Base-by-base conservation (phyloP, 108 stramenopile genomes). In the Nitzschia inconspicua region DNA sequence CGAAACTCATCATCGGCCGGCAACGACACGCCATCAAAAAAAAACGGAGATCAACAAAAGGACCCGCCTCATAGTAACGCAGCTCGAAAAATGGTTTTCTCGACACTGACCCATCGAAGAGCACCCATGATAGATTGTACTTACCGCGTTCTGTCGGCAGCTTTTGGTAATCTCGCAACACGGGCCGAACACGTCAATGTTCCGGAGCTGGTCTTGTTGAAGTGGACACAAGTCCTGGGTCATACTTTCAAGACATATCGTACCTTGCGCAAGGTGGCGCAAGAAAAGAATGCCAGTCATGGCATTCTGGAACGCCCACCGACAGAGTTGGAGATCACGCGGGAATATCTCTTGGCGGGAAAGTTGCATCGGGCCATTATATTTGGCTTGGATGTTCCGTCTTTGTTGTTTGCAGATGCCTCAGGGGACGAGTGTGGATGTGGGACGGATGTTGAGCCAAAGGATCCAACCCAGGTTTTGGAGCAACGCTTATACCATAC, bases 361-460 rank as follows among this genome's bases (percentile, higher is more conserved):
- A 80, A 79, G 49, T 55, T 93, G 30, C 91, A 93, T 60, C 73
- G 68, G 2, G 88, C 88, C 27, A 39, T 93, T 11, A 89, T 86
- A n/a, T 93, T 93, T 74, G 91, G 91, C 18, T 44, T 93, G 31
- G 91, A 93, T 66, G 84, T 93, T 8, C 91, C 91, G 4, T 78
- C 82, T 18, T 61, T 93, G 7, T 57, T 93, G 22, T 93, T 93
- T 71, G 88, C 87, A 6, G 88, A 93, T 63, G 75, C 91, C 10
- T 26, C 60, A 4, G 91, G 81, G 3, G 70, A 68, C 50, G 87
- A 87, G 29, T 92, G 85, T 65, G 77, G 75, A 20, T 47, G 52
- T 25, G 71, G 64, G 7, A 50, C 40, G 1, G 43, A 60, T 4
- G 20, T 3, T 9, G 25, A 44, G n/a, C 47, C 72, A 63, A 37